Evolutionary conservation across 768 basidiomycete species (phyloP).

Genomic region (Rhizopogon sp.): DNA sequence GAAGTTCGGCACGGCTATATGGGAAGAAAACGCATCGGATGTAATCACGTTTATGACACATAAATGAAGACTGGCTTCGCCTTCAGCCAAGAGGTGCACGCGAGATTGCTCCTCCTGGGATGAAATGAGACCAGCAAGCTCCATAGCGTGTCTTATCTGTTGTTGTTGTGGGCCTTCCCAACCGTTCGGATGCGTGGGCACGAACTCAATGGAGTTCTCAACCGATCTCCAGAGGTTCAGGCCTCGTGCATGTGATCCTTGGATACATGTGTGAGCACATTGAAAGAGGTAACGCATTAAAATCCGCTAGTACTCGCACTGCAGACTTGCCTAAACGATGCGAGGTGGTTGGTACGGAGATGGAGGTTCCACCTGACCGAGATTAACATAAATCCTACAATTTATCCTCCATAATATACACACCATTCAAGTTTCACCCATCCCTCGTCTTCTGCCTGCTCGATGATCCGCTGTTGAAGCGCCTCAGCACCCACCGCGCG

Average conservation of each 20-base stretch:
- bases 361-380: conserved; percentile 29
- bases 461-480: conserved; percentile 26
- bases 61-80: conserved; percentile 22
- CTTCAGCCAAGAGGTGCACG: conserved; percentile 22
- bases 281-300: conserved; percentile 22
- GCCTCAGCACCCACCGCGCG: conserved; percentile 43
- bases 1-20: conserved; percentile 1
- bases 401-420: neutral
- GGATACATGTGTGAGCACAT: conserved; percentile 18
- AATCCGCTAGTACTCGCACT: conserved; percentile 19
- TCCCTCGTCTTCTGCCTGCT: conserved; percentile 32
- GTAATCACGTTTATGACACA: conserved; percentile 41
- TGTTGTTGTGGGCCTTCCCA: conserved; percentile 27
- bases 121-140: conserved; percentile 18
- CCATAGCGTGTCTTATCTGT: conserved; percentile 22
- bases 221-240: conserved; percentile 26
- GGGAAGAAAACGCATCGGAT: conserved; percentile 18
- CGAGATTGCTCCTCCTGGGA: conserved; percentile 7
- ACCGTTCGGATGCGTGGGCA: conserved; percentile 26
- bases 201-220: conserved; percentile 14
- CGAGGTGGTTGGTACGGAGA: conserved; percentile 24
- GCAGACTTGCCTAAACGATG: conserved; percentile 15
- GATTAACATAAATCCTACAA: neutral
- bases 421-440: conserved; percentile 38
- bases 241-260: conserved; percentile 9